These are phyloP conservation scores for Paracoccidioides brasiliensis DNA, from an alignment of 2,329 filamentous ascomycete genomes.

Conservation along the genomic window DNA sequence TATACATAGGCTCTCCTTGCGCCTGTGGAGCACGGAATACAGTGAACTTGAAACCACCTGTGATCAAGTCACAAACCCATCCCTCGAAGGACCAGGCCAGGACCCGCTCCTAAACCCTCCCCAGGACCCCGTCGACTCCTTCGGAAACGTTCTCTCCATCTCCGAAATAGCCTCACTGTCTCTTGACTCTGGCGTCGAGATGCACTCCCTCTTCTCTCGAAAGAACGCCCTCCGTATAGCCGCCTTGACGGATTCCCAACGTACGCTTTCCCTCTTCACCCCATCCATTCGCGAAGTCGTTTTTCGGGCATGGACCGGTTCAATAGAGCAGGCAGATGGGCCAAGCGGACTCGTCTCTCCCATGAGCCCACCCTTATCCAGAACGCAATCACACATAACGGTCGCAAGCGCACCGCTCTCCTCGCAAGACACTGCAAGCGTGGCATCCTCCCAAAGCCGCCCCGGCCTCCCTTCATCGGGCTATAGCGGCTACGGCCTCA, in stretches of 20 bases:
- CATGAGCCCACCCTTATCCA: slow-evolving; percentile 41
- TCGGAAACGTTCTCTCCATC: slow-evolving; percentile 63
- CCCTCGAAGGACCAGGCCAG: slow-evolving; percentile 48
- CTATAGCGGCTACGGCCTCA: slow-evolving; percentile 29
- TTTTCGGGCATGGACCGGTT: slow-evolving; percentile 82
- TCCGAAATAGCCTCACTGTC: slow-evolving; percentile 64
- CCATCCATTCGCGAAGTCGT: slow-evolving; percentile 81
- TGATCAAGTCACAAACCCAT: slow-evolving; percentile 24
- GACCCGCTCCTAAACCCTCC: slow-evolving; percentile 75
- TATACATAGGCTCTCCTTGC: slow-evolving; percentile 80
- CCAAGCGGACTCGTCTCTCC: slow-evolving; percentile 27
- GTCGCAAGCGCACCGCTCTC: slow-evolving; percentile 52
- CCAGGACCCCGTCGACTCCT: slow-evolving; percentile 66
- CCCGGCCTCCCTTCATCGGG: slow-evolving; percentile 23
- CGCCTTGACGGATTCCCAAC: slow-evolving; percentile 72
- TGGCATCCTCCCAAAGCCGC: slow-evolving; percentile 53
- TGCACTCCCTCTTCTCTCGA: slow-evolving; percentile 84
- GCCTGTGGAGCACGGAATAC: slow-evolving; percentile 82
- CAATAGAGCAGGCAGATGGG: slow-evolving; percentile 55
- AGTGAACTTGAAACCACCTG: slow-evolving; percentile 41
- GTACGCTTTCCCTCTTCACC: slow-evolving; percentile 81
- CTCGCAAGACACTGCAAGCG: slow-evolving; percentile 58
- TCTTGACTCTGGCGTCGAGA: slow-evolving; percentile 65
- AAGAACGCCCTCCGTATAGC: slow-evolving; percentile 81
- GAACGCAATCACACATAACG: slow-evolving; percentile 46